Percentiles rank a stretch among this genome's conserved stretches.
These are phyloP conservation scores for Corallochytrium limacisporum DNA, from an alignment of 78 protist genomes.

Conservation along the genomic window DNA sequence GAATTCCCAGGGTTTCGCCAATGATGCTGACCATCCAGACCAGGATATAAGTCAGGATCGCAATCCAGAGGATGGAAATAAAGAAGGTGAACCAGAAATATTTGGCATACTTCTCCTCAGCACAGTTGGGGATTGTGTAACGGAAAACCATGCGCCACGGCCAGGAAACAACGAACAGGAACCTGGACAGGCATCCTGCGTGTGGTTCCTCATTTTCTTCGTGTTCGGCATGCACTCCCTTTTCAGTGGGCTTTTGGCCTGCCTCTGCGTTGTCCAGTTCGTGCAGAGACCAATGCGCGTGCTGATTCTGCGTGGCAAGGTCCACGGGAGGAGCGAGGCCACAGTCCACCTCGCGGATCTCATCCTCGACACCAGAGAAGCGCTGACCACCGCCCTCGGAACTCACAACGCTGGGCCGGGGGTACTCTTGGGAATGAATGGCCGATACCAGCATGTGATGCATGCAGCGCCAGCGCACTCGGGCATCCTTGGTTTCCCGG, in stretches of 20 bases:
- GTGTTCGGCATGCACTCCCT: neutral
- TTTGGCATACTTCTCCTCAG: neutral
- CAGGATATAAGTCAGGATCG: neutral
- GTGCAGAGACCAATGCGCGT: too few species aligned
- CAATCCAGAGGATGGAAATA: slow-evolving; percentile 6
- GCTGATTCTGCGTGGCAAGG: too few species aligned
- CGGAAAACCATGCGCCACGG: neutral
- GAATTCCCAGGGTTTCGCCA: neutral
- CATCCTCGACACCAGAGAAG: too few species aligned
- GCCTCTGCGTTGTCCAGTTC: too few species aligned
- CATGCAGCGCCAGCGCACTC: too few species aligned
- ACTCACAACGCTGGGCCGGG: too few species aligned
- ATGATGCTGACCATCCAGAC: slow-evolving; percentile 5
- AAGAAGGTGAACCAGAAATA: neutral
- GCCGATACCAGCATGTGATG: too few species aligned
- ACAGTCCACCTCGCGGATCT: too few species aligned
- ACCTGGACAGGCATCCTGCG: neutral
- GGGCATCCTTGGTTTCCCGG: too few species aligned
- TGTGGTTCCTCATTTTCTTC: neutral
- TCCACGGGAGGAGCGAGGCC: too few species aligned
- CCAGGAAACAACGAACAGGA: neutral
- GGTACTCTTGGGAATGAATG: too few species aligned
- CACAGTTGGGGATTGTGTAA: neutral
- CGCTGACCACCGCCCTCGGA: too few species aligned
- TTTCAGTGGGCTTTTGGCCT: neutral